phyloP scores from a whole-genome alignment of 768 basidiomycete genomes.

The Nevesoporus exiguus region DNA sequence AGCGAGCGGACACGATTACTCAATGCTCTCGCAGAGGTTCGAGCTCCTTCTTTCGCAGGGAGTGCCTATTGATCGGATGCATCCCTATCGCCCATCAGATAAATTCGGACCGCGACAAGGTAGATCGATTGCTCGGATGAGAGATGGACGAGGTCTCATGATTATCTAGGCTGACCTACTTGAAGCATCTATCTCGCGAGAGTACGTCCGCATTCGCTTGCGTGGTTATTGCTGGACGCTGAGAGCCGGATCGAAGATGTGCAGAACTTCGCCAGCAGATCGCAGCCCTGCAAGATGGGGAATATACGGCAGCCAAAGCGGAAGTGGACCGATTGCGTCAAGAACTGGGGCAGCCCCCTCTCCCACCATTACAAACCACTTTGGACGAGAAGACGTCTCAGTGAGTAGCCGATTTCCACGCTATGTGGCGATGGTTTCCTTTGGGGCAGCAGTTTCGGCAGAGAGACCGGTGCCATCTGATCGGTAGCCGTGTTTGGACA shows the following conservation, averaged over 20 bases:
- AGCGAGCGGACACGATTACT: constrained; percentile 71
- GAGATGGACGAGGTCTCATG: constrained; percentile 6
- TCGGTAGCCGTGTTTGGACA: constrained; percentile 1
- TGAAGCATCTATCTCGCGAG: constrained; percentile 63
- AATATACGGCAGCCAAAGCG: constrained; percentile 67
- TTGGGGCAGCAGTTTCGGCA: constrained; percentile 1
- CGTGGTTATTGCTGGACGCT: constrained; percentile 4
- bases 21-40: constrained; percentile 65
- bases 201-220: constrained; percentile 42
- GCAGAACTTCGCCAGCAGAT: constrained; percentile 67
- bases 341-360: constrained; percentile 72
- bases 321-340: constrained; percentile 74
- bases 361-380: constrained; percentile 68
- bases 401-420: constrained; percentile 37
- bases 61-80: constrained; percentile 11
- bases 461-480: constrained; percentile 4
- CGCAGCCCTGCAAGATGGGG: constrained; percentile 62
- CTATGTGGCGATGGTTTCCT: neutral
- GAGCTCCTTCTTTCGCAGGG: constrained; percentile 18
- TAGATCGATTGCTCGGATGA: constrained; percentile 13
- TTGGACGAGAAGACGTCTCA: constrained; percentile 64
- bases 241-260: constrained; percentile 43
- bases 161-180: constrained; percentile 56
- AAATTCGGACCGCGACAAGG: constrained; percentile 81
- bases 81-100: constrained; percentile 40